Evolutionary conservation across 108 stramenopile genomes (phyloP), one percentile per base, ranked within the genome.

Genomic region (Nannochloropsis salina): DNA sequence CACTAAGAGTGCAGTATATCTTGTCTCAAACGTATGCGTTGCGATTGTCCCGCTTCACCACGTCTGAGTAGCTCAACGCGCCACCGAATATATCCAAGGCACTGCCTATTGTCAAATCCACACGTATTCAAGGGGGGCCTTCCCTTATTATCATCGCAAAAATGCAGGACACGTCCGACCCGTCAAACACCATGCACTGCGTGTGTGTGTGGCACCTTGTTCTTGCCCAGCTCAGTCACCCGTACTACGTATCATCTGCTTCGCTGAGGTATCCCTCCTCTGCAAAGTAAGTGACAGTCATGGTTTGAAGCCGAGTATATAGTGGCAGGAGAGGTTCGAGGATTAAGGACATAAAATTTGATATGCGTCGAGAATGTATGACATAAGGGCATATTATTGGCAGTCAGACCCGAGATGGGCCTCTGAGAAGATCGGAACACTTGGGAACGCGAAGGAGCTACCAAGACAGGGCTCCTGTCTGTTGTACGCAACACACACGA

Each of bases 51-150:
- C 98, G 97, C 42, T 89, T 92, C 42, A 99, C 93, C 42, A 99
- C 98, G 41, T 95, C 95, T 4, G 93, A 93, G 86, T 96, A 99
- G 40, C 85, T 83, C 9, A 99, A 92, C 42, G 94, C 87, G 74
- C 98, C 98, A 43, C 98, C 97, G 84, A 99, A 99, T 74, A 95
- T 94, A 92, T 97, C 97, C 87, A 99, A 90, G 0, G 97, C 98
- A 87, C 96, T 97, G 5, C 98, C 98, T 82, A 98, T 94, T 2
- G 98, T 98, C 51, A 96, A 91, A 89, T 99, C 97, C 8, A 99
- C 98, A 83, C 91, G 93, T 12, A 86, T 81, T 11, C 22, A 41
- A 3, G 20, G 11, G 9, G 15, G 51, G 1, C 18, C 15, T 61
- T 61, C 1, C 1, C 51, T 18, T 10, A 61, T 10, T 10, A 10